Base-by-base conservation (phyloP, 306 rosid genomes). In the Hippophae rhamnoides region DNA sequence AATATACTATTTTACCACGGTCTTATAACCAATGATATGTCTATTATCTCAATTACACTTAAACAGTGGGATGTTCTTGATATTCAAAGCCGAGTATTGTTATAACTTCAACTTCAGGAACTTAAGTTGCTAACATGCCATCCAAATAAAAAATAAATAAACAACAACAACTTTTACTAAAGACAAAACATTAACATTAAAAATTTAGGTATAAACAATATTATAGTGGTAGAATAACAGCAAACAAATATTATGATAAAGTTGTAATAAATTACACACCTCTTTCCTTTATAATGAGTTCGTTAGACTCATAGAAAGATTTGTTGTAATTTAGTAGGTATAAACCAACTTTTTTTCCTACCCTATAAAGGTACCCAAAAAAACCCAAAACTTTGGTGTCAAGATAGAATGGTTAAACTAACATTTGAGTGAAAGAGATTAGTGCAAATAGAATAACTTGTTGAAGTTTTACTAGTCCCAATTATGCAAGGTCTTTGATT, bases 261-360 rank as follows among this genome's bases (percentile, higher is more conserved):
- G 4, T 10, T 41, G 18, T 23, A 44, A 27, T 10, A 26, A 46
- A 41, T 18, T 43, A 63, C 61, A 57, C 6, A 88, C 98, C 78
- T 83, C 71, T 74, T 88, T 92, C 68, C 99, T 75, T 12, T 93
- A 74, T 50, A 95, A 76, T 31, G 93, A 76, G 71, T 85, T 95
- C 43, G 95, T 66, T 79, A 92, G 67, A 86, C 96, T 88, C 76
- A 85, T 76, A 63, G 96, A 92, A 65, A 92, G 99, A 78, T 92
- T 88, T 66, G 96, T 83, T 43, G 90, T 81, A 92, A 79, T 80
- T 84, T 88, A 7, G 98, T 85, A 60, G 98, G 98, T 69, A 92
- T 77, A 71, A 92, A 85, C 96, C 98, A 92, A 66, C 96, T 81
- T 43, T 89, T 96, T 61, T 87, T 92, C 76, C 89, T 80, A 41